Evolutionary conservation across 495 filamentous ascomycete genomes (phyloP).

Genomic region (Hypomontagnella submonticulosa): DNA sequence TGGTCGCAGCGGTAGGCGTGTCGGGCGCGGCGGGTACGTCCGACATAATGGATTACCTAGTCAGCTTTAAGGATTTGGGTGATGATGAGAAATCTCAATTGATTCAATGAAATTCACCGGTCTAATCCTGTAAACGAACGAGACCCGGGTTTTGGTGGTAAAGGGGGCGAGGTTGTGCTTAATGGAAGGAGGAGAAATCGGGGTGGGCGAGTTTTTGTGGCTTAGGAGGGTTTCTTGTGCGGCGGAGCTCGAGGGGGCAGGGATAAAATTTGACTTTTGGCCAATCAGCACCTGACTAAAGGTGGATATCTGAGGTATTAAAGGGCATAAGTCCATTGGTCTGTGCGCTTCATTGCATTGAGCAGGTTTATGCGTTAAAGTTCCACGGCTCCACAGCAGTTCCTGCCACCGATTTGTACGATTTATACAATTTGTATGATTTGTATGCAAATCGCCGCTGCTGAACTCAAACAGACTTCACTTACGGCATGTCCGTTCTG

Average conservation of each 20-base stretch:
- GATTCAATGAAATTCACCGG: constrained; percentile 48
- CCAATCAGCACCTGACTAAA: constrained; percentile 19
- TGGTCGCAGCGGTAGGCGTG: constrained; percentile 27
- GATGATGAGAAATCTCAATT: constrained; percentile 40
- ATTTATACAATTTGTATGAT: not conserved
- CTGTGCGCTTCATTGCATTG: constrained; percentile 49
- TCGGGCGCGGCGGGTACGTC: constrained; percentile 45
- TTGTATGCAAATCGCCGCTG: constrained; percentile 30
- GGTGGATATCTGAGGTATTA: constrained; percentile 11
- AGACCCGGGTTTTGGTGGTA: constrained; percentile 48
- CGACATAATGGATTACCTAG: constrained; percentile 39
- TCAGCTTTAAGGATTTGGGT: constrained; percentile 27
- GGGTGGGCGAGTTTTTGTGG: constrained; percentile 40
- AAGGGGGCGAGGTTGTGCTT: constrained; percentile 52
- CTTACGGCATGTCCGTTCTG: constrained; percentile 17
- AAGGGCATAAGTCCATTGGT: constrained; percentile 44
- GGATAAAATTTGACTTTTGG: not conserved
- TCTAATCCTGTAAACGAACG: constrained; percentile 52
- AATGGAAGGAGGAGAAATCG: constrained; percentile 48
- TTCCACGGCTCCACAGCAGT: constrained; percentile 7
- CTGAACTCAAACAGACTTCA: constrained; percentile 4
- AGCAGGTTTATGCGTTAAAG: constrained; percentile 46
- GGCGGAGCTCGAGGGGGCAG: constrained; percentile 24
- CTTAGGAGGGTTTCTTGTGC: constrained; percentile 39
- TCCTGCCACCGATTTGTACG: not conserved